Evolutionary conservation across 2,329 filamentous ascomycete species (phyloP).

Genomic region (Dryadomyces quercus-mongolicae): DNA sequence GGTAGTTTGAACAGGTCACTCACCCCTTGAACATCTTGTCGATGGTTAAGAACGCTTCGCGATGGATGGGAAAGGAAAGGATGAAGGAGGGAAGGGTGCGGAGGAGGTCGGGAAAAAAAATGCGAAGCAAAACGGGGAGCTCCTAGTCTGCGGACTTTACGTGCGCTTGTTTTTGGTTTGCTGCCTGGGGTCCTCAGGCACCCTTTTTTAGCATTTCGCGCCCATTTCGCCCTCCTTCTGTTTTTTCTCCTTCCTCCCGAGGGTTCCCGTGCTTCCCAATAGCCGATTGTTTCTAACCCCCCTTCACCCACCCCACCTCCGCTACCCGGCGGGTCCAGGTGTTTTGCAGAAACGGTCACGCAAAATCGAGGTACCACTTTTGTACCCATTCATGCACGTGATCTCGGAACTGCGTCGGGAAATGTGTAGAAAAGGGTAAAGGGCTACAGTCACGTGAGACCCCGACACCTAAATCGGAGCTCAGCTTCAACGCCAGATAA

Average conservation of each 20-base stretch:
- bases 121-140: constrained; percentile 13
- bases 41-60: constrained; percentile 13
- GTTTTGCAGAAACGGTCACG: background rate
- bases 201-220: background rate
- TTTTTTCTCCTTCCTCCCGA: constrained; percentile 11
- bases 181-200: constrained; percentile 12
- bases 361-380: background rate
- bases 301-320: constrained; percentile 2
- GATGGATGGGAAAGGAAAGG: constrained; percentile 6
- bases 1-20: constrained; percentile 29
- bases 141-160: constrained; percentile 9
- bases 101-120: constrained; percentile 15
- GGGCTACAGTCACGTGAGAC: constrained; percentile 2
- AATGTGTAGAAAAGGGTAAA: background rate
- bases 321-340: background rate
- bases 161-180: constrained; percentile 7
- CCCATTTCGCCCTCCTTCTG: background rate
- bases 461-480: background rate
- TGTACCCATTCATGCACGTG: background rate
- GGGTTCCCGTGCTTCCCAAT: constrained; percentile 11
- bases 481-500: background rate
- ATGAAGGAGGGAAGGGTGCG: constrained; percentile 8
- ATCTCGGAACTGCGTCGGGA: constrained; percentile 1
- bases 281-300: constrained; percentile 3
- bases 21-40: constrained; percentile 76